Evolutionary conservation across 2,329 filamentous ascomycete species (phyloP).

Genomic region (Ascosphaera acerosa): DNA sequence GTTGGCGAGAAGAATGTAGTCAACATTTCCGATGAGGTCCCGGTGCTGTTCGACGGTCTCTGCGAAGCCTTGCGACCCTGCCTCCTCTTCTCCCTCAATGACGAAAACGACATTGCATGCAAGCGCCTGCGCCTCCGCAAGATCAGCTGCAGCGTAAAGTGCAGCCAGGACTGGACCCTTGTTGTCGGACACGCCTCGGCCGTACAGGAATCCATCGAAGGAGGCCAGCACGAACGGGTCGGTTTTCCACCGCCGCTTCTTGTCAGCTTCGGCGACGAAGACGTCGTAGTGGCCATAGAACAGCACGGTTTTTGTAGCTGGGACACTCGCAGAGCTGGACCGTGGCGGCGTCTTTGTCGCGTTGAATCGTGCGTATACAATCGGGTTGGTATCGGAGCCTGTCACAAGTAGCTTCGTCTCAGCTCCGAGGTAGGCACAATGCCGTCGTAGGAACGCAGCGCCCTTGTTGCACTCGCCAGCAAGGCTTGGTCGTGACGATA

Average conservation of each 20-base stretch:
- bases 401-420: slow-evolving; percentile 77
- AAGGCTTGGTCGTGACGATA: slow-evolving; percentile 67
- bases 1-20: slow-evolving; percentile 88
- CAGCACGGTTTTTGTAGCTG: slow-evolving; percentile 50
- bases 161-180: slow-evolving; percentile 91
- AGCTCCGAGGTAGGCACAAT: slow-evolving; percentile 82
- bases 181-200: slow-evolving; percentile 90
- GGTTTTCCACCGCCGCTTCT: slow-evolving; percentile 57
- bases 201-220: slow-evolving; percentile 78
- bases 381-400: slow-evolving; percentile 54
- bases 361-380: slow-evolving; percentile 76
- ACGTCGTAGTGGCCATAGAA: slow-evolving; percentile 99
- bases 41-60: slow-evolving; percentile 60
- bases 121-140: no score
- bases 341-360: no score
- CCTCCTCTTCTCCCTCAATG: slow-evolving; percentile 93
- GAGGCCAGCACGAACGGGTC: slow-evolving; percentile 82
- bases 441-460: slow-evolving; percentile 64
- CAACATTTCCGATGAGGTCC: slow-evolving; percentile 61
- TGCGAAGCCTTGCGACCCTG: slow-evolving; percentile 72
- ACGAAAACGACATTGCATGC: slow-evolving; percentile 79
- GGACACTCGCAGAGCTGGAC: no score
- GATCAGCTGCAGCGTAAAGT: slow-evolving; percentile 75
- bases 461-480: slow-evolving; percentile 80
- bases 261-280: slow-evolving; percentile 43